phyloP scores from a whole-genome alignment of 2,329 filamentous ascomycete species.

The Arthrobotrys sinensis region DNA sequence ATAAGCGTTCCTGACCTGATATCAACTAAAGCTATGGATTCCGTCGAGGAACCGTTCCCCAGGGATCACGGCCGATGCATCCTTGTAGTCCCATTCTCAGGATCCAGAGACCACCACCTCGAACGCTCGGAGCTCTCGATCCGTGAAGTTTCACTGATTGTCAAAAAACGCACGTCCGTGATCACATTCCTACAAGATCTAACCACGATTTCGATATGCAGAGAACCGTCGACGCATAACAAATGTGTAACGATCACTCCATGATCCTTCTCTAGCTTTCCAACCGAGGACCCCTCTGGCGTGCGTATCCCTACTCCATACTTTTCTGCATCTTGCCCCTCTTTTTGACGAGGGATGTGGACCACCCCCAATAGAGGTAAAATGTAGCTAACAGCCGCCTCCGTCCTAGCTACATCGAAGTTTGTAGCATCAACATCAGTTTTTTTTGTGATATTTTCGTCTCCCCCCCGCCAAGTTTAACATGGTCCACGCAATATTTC shows the following conservation, averaged over 20 bases:
- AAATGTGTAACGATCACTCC: conserved; percentile 49
- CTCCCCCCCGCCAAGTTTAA: conserved; percentile 20
- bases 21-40: background rate
- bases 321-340: conserved; percentile 44
- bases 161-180: conserved; percentile 46
- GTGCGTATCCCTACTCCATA: conserved; percentile 41
- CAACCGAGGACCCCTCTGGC: conserved; percentile 16
- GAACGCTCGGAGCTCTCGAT: conserved; percentile 43
- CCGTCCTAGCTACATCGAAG: conserved; percentile 29
- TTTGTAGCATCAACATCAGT: conserved; percentile 8
- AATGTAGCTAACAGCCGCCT: conserved; percentile 36
- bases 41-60: background rate
- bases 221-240: conserved; percentile 11
- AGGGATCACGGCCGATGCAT: conserved; percentile 13
- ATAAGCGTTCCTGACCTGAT: background rate
- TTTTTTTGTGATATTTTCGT: conserved; percentile 6
- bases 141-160: conserved; percentile 14
- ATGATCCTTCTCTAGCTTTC: conserved; percentile 58
- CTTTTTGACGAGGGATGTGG: conserved; percentile 28
- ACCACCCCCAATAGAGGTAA: conserved; percentile 5
- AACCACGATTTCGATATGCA: conserved; percentile 34
- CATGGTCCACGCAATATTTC: conserved; percentile 50
- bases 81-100: conserved; percentile 32
- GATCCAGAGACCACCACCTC: conserved; percentile 33
- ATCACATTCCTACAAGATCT: conserved; percentile 31